Evolutionary conservation across 176 grass and related monocot genomes (phyloP).

Genomic region (Triticum urartu): DNA sequence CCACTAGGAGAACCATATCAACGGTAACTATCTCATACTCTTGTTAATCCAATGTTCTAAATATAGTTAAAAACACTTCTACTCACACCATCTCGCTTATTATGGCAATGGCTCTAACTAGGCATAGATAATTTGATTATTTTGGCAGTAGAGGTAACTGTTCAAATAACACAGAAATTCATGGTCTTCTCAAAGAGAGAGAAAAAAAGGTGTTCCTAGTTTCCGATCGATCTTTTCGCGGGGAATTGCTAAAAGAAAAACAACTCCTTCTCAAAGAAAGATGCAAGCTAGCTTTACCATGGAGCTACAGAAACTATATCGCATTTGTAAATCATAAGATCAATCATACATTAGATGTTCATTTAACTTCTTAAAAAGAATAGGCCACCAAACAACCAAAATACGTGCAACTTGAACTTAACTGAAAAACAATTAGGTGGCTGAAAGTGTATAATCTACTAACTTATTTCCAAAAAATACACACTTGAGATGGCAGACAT

Average conservation of each 20-base stretch:
- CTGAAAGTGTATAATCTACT: slow-evolving; percentile 5
- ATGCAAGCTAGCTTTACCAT: background rate
- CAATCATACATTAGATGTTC: background rate
- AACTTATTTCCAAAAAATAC: slow-evolving; percentile 19
- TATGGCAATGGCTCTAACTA: background rate
- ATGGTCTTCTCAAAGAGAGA: background rate
- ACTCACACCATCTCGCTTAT: background rate
- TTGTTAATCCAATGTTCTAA: too few species aligned
- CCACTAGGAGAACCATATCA: background rate
- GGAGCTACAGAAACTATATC: background rate
- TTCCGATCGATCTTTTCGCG: background rate
- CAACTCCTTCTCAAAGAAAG: background rate
- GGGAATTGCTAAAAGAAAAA: background rate
- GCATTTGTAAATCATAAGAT: background rate
- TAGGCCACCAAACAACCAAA: slow-evolving; percentile 5
- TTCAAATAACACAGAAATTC: background rate
- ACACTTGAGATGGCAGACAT: background rate
- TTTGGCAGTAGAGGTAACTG: background rate
- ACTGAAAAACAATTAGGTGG: background rate
- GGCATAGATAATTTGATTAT: background rate
- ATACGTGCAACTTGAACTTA: background rate
- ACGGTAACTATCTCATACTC: too few species aligned
- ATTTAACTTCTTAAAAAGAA: background rate
- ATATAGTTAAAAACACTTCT: background rate
- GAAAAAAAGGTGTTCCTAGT: background rate